Percentiles rank a stretch among this genome's conserved stretches.
These are phyloP conservation scores for Knufia fluminis DNA, from an alignment of 2,329 filamentous ascomycete species.

Conservation along the genomic window DNA sequence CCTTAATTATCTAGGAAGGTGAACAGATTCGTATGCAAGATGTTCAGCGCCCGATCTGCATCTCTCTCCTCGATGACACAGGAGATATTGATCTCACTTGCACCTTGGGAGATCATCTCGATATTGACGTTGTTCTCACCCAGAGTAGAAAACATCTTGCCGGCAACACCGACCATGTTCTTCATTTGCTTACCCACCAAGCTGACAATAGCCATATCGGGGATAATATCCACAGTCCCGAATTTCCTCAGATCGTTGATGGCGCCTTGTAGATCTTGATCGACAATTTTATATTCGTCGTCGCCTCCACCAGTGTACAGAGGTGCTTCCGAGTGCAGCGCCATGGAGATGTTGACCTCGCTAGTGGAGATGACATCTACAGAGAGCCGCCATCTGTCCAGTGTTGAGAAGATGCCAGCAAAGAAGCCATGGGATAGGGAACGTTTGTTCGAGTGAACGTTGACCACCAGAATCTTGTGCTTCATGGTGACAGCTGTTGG, in stretches of 20 bases:
- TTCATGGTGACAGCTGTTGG: constrained; percentile 94
- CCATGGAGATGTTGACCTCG: constrained; percentile 96
- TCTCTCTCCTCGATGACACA: constrained; percentile 91
- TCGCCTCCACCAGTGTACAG: constrained; percentile 41
- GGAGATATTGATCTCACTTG: constrained; percentile 98
- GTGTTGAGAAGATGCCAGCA: constrained; percentile 81
- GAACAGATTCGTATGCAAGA: constrained; percentile 92
- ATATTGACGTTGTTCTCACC: constrained; percentile 93
- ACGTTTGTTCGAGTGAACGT: constrained; percentile 95
- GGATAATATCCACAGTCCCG: constrained; percentile 82
- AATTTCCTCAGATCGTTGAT: constrained; percentile 66
- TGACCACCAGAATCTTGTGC: constrained; percentile 91
- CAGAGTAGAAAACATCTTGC: constrained; percentile 87
- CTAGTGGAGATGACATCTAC: constrained; percentile 95
- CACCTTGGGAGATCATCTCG: constrained; percentile 98
- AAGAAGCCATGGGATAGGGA: constrained; percentile 95
- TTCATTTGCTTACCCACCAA: constrained; percentile 94
- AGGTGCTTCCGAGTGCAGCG: constrained; percentile 69
- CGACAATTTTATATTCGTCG: constrained; percentile 44
- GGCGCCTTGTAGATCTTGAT: constrained; percentile 55
- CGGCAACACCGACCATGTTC: constrained; percentile 90
- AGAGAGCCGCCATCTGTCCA: constrained; percentile 76
- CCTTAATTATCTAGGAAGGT: constrained; percentile 69
- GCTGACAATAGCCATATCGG: constrained; percentile 90
- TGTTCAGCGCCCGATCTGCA: constrained; percentile 86